Evolutionary conservation across 352 stramenopile genomes (phyloP), one percentile per base, ranked within the genome.

Genomic region (Phytopythium ostracodes): DNA sequence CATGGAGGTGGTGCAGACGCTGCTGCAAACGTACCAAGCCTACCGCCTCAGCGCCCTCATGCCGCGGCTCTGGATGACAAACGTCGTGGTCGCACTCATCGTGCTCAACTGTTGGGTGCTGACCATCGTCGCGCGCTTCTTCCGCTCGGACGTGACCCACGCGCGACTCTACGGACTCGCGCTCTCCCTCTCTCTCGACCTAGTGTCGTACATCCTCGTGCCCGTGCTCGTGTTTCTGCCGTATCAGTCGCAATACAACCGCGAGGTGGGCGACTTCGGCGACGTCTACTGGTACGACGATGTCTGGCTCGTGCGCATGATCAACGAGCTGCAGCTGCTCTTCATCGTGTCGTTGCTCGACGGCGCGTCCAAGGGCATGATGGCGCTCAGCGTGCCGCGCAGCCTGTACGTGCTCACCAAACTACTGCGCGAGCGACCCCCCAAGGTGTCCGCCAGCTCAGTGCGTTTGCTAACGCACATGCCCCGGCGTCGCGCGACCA

Each of bases 321-420:
- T 68, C 38, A 71, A 69, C 51, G 66, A 77, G 40, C 63, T 77
- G 24, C 59, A 58, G 8, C 53, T 79, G 31, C 56, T 79, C 18
- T 43, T 66, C 18, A 53, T 76, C 14, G 40, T 64, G 25, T 67
- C 62, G 25, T 50, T 58, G 25, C 24, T 67, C 4, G 68, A 79
- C 44, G 66, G 68, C 33, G 27, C 46, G 10, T 60, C 67, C 15
- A 68, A 68, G 44, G 49, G 58, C 20, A 56, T 63, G 10, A 71
- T 79, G 15, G 59, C 54, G 2, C 18, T 66, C 18, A 60, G 57
- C 15, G 51, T 70, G 2, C 35, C 64, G 36, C 47, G 53, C 9
- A 59, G 31, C 12, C 54, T 70, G 6, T 50, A 60, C 24, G 65
- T 67, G 22, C 50, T 68, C 42, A 71, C 66, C 24, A 43, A n/a